phyloP scores from a whole-genome alignment of 208 protist genomes.

The Leishmania tarentolae region DNA sequence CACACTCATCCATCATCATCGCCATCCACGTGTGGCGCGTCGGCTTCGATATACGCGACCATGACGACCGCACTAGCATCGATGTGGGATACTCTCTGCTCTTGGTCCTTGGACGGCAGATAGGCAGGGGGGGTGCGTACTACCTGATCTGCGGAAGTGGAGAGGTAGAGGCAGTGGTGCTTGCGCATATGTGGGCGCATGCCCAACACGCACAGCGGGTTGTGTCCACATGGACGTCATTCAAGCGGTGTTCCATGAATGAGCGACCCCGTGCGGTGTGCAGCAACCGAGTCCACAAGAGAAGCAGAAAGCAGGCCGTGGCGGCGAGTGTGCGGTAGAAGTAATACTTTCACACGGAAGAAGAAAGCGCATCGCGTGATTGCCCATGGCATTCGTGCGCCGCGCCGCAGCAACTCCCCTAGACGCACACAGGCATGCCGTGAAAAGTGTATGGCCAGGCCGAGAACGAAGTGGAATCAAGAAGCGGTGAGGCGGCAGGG shows the following conservation, averaged over 20 bases:
- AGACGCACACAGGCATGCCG: not conserved
- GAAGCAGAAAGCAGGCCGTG: not conserved
- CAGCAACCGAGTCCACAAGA: not conserved
- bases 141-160: not conserved
- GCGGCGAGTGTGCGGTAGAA: not conserved
- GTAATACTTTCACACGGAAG: not conserved
- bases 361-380: not conserved
- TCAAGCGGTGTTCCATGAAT: too few species aligned
- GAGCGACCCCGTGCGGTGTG: not conserved
- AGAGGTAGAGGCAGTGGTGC: not conserved
- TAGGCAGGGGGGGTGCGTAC: not conserved
- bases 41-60: slow-evolving; percentile 8
- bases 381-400: not conserved
- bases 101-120: not conserved
- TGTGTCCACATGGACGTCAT: too few species aligned
- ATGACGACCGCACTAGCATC: slow-evolving; percentile 15
- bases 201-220: not conserved
- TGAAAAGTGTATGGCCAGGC: not conserved
- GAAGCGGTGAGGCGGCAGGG: not conserved
- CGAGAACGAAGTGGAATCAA: not conserved
- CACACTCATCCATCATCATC: slow-evolving; percentile 35
- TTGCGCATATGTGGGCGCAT: not conserved
- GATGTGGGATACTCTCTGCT: not conserved
- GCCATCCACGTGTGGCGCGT: slow-evolving; percentile 31
- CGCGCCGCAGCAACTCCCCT: not conserved